phyloP scores from a whole-genome alignment of 2,329 filamentous ascomycete genomes.

The Dactylellina sp. region DNA sequence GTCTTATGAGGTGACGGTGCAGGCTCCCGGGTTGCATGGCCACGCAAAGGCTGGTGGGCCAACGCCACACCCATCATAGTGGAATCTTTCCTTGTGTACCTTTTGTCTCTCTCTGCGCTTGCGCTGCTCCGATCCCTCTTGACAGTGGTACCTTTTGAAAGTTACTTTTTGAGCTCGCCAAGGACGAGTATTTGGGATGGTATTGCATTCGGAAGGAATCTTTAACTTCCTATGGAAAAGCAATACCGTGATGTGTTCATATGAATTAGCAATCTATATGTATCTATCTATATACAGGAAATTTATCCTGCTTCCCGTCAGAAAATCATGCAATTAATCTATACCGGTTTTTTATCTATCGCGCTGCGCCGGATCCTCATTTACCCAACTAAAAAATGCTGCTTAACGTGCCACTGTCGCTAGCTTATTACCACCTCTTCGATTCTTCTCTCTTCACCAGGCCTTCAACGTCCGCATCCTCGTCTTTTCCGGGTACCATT shows the following conservation, averaged over 20 bases:
- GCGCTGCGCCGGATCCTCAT: not conserved
- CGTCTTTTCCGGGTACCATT: constrained; percentile 72
- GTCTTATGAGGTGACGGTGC: not conserved
- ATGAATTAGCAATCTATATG: too few relatives aligned
- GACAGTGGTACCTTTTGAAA: too few relatives aligned
- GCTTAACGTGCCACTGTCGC: not conserved
- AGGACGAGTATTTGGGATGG: too few relatives aligned
- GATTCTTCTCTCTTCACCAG: constrained; percentile 28
- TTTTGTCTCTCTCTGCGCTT: not conserved
- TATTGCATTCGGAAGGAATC: too few relatives aligned
- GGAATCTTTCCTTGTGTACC: constrained; percentile 16
- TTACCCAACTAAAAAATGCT: constrained; percentile 4
- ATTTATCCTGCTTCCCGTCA: too few relatives aligned
- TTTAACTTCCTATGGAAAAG: too few relatives aligned
- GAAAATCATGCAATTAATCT: too few relatives aligned
- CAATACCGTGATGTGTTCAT: too few relatives aligned
- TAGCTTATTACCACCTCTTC: constrained; percentile 50
- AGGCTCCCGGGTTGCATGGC: constrained; percentile 13
- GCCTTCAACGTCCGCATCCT: constrained; percentile 65
- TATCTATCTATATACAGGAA: too few relatives aligned
- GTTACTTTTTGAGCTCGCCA: too few relatives aligned
- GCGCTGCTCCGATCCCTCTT: too few relatives aligned
- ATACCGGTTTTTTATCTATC: too few relatives aligned
- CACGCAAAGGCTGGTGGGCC: constrained; percentile 14
- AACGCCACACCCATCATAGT: constrained; percentile 34